A percentile compares a stretch with the other conserved stretches of the same genome.
phyloP scores from a whole-genome alignment of 106 monocot genomes.

The Xerophyta viscosa region DNA sequence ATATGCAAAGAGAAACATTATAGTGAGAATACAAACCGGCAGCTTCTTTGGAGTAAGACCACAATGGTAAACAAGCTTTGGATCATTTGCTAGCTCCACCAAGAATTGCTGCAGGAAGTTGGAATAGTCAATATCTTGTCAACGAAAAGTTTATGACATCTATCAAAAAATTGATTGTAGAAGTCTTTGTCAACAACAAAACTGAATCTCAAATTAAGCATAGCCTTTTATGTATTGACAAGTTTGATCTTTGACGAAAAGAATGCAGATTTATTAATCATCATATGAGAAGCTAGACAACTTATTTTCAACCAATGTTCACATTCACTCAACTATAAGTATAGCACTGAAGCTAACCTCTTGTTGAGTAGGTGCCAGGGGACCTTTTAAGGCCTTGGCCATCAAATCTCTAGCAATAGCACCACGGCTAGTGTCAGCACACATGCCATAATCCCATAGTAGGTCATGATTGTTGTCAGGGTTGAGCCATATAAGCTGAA shows the following conservation, averaged over 20 bases:
- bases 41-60: slow-evolving; percentile 76
- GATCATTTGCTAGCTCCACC: slow-evolving; percentile 60
- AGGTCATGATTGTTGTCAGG: slow-evolving; percentile 76
- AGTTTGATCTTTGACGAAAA: too few species aligned
- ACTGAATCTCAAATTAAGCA: too few species aligned
- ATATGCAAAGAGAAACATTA: not conserved
- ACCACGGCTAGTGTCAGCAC: slow-evolving; percentile 84
- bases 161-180: too few species aligned
- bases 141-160: too few species aligned
- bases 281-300: too few species aligned
- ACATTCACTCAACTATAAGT: not conserved
- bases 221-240: too few species aligned
- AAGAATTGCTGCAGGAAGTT: slow-evolving; percentile 59
- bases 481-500: slow-evolving; percentile 67
- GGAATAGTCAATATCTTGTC: not conserved
- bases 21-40: slow-evolving; percentile 39
- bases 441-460: slow-evolving; percentile 95
- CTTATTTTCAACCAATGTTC: too few species aligned
- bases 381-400: slow-evolving; percentile 76
- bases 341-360: slow-evolving; percentile 42
- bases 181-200: too few species aligned
- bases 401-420: slow-evolving; percentile 80
- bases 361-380: slow-evolving; percentile 80
- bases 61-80: slow-evolving; percentile 92
- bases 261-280: too few species aligned